Base-by-base conservation (phyloP, 2,329 filamentous ascomycete species). In the Fusarium sp. region DNA sequence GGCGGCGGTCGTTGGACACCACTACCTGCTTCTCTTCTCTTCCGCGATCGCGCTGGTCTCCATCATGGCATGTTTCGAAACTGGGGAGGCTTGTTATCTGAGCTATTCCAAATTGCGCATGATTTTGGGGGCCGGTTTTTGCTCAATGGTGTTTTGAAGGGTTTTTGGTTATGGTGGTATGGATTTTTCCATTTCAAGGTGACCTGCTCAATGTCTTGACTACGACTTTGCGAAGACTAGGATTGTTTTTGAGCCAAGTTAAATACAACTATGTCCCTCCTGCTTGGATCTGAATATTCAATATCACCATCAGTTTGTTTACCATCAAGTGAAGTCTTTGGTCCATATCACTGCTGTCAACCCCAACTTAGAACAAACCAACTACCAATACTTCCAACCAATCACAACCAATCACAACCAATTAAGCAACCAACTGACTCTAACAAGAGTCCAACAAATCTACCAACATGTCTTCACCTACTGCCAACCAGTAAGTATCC, bases 171-270 rank as follows among this genome's bases (percentile, higher is more conserved):
- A 48, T 41, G 48, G 45, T 63, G 42, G 56, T 56, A n/a, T 37
- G 34, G 34, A 12, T 71, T 70, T 70, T 70, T 70, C 54, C 54
- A 70, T 51, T 70, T 70, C 21, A 16, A 50, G 54, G 27, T 27
- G 37, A 25, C 13, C 32, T 64, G 42, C 50, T 55, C 27, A 41
- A 48, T 47, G 32, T 70, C 47, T 25, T 41, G 27, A 54, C 51
- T 71, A 55, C 58, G 67, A 47, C 9, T 64, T 51, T 63, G 42
- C 37, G 16, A 27, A 14, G 6, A 13, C 41, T 10, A 25, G 9
- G 14, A 18, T 3, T 2, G 13, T 20, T 18, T 27, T 25, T 18
- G 9, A 10, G 4, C 18, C 20, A 5, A 40, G 42, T 47, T 66
- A 60, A 50, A 66, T 61, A 55, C 10, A 23, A 7, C 1, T 2